Base-by-base conservation (phyloP, 2,329 filamentous ascomycete genomes). In the Didymella pinodella region DNA sequence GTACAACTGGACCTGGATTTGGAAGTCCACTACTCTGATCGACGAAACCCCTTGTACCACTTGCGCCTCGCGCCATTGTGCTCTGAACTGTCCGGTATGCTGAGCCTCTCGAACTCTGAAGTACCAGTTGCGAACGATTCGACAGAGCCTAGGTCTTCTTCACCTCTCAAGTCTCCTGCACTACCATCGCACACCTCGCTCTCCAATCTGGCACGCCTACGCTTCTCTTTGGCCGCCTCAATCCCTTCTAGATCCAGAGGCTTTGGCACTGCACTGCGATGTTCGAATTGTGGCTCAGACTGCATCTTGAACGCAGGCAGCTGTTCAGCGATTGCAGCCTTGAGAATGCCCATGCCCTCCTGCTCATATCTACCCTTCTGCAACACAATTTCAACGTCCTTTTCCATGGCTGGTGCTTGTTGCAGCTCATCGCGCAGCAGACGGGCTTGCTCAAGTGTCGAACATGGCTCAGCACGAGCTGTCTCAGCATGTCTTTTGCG, bases 31-130 rank as follows among this genome's bases (percentile, higher is more conserved):
- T 25, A 54, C 16, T 25, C 32, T 1, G 20, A 59, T 3, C 56
- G 43, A 46, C 57, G 54, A 36, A 64, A 61, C 7, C 49, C 55
- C 34, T 52, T 61, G n/a, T 63, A 65, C 63, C 63, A 62, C 51
- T 56, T 62, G 38, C 51, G 59, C 20, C 26, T 52, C 11, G 20
- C 32, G 6, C 59, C 61, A 36, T 63, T 65, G 2, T 57, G 49
- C 18, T 60, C 63, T 11, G 34, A 25, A 8, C 29, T 18, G 14
- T 16, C 20, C n/a, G 53, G 47, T 11, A 26, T 43, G 3, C 31
- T 45, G 18, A 64, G 18, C 4, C 4, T 36, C 22, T 65, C 63
- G 5, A 61, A 59, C 0, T 52, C 46, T 8, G 50, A 56, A 0
- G 32, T n/a, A n/a, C 18, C 28, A 32, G 54, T 56, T 25, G 26